Evolutionary conservation across 1,284 basidiomycete genomes (phyloP).

Genomic region (Marasmius sp.): DNA sequence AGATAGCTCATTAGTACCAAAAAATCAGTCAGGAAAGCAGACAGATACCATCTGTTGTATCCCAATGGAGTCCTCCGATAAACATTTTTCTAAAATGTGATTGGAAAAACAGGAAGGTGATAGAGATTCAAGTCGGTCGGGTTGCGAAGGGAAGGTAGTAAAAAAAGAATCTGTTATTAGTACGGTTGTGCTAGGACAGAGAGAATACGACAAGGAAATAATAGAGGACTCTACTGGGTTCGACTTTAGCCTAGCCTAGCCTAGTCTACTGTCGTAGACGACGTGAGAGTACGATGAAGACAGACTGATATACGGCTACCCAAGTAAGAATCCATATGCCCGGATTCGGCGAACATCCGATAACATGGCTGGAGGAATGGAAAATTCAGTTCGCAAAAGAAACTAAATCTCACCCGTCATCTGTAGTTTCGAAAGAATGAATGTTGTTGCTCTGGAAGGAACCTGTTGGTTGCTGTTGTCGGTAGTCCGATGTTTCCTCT

Average conservation of each 20-base stretch:
- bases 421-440: constrained; percentile 78
- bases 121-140: constrained; percentile 23
- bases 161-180: constrained; percentile 61
- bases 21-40: constrained; percentile 31
- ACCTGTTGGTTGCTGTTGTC: constrained; percentile 33
- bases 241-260: constrained; percentile 48
- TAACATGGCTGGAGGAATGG: neutral
- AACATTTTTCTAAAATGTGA: constrained; percentile 86
- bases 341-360: constrained; percentile 11
- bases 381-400: constrained; percentile 10
- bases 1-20: constrained; percentile 32
- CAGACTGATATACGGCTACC: constrained; percentile 51
- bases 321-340: constrained; percentile 23
- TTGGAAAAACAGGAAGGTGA: constrained; percentile 12
- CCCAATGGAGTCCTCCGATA: constrained; percentile 95
- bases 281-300: constrained; percentile 66
- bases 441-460: constrained; percentile 45
- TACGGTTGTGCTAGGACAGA: constrained; percentile 72
- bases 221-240: constrained; percentile 68
- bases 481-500: constrained; percentile 57
- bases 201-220: constrained; percentile 55
- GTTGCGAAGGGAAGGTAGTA: constrained; percentile 33
- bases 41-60: constrained; percentile 88
- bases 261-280: constrained; percentile 61
- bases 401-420: constrained; percentile 87